Conservation (phyloP, 1,284 basidiomycete species). For the Inonotus hispidus region DNA sequence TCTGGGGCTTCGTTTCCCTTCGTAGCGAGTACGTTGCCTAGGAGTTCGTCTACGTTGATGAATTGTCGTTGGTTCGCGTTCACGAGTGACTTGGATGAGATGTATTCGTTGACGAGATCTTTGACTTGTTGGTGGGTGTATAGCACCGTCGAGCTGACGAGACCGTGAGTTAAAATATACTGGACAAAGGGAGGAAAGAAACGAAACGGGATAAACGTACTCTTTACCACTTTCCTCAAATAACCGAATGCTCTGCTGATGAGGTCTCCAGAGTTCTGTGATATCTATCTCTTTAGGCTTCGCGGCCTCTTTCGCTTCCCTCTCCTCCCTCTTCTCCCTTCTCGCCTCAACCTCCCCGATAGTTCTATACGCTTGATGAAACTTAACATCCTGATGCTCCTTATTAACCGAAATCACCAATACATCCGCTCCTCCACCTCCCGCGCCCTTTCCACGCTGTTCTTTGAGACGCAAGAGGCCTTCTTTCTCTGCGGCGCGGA, state of each 20-base stretch:
- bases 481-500: conserved; percentile 71
- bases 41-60: conserved; percentile 53
- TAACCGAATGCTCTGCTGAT: conserved; percentile 46
- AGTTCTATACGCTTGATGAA: conserved; percentile 51
- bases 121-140: conserved; percentile 56
- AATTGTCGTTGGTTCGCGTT: conserved; percentile 64
- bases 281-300: conserved; percentile 47
- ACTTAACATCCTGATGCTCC: conserved; percentile 51
- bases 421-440: conserved; percentile 63
- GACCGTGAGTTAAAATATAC: neutral
- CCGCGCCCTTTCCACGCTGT: conserved; percentile 42
- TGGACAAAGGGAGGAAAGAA: conserved; percentile 7
- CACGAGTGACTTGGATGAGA: conserved; percentile 54
- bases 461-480: conserved; percentile 71
- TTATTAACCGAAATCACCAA: conserved; percentile 58
- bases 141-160: conserved; percentile 42
- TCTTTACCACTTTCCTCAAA: conserved; percentile 58
- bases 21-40: conserved; percentile 41
- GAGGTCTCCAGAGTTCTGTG: conserved; percentile 73
- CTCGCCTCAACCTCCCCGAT: conserved; percentile 57
- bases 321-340: conserved; percentile 45
- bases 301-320: conserved; percentile 38
- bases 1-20: conserved; percentile 32
- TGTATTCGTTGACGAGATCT: conserved; percentile 54
- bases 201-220: conserved; percentile 33